phyloP scores from a whole-genome alignment of 1,139 yeast species.

The Lodderomyces jiufengensis region DNA sequence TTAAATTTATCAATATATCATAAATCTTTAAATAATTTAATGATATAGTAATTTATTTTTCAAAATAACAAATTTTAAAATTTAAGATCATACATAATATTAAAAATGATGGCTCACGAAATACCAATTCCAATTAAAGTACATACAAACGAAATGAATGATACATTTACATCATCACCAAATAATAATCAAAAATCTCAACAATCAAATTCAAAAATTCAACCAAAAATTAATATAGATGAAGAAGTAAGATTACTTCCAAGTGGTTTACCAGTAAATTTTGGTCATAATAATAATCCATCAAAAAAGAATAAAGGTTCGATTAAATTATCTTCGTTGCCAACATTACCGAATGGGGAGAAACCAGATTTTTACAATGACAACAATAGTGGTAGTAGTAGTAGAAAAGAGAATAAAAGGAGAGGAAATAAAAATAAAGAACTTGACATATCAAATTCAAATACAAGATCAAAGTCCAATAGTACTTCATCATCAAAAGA shows the following conservation, averaged over 20 bases:
- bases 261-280: constrained; percentile 41
- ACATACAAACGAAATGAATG: constrained; percentile 3
- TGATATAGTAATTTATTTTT: no score
- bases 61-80: no score
- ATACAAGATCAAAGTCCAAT: constrained; percentile 3
- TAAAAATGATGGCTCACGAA: constrained; percentile 44
- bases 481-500: constrained; percentile 1
- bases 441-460: not conserved
- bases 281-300: constrained; percentile 24
- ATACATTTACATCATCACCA: not conserved
- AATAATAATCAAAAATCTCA: constrained; percentile 2
- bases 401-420: constrained; percentile 15
- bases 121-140: constrained; percentile 21
- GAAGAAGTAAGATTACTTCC: constrained; percentile 33
- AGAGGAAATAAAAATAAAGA: constrained; percentile 1
- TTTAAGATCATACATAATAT: no score
- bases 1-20: no score
- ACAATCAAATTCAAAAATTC: no score
- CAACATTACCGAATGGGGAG: constrained; percentile 30
- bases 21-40: no score
- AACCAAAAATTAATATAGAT: constrained; percentile 10
- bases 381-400: constrained; percentile 12
- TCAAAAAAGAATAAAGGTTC: constrained; percentile 5
- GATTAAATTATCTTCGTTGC: constrained; percentile 12
- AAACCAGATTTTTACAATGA: constrained; percentile 27